Base-by-base conservation (phyloP, 1,284 basidiomycete species). In the Puccinia horiana region DNA sequence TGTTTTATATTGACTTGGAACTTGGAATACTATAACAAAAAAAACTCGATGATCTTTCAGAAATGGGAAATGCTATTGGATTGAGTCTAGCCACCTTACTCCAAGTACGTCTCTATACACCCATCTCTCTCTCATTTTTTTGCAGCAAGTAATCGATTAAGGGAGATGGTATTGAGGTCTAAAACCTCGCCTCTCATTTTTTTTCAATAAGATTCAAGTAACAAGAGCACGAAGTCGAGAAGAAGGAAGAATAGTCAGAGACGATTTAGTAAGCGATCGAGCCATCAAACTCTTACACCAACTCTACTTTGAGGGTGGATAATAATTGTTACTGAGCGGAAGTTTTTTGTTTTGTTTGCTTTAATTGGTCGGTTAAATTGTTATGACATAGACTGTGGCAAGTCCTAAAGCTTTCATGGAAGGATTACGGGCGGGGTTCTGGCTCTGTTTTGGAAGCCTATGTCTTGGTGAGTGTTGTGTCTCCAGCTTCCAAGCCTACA, bases 41-140 rank as follows among this genome's bases (percentile, higher is more conserved):
- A 3, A 16, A 42, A n/a, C n/a, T n/a, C n/a, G n/a, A n/a, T n/a
- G n/a, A n/a, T n/a, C n/a, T n/a, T n/a, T 49, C 35, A 76, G 74
- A 79, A 44, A 79, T 79, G 65, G 77, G 77, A 16, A 79, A 70
- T 42, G 77, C 67, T 0, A 79, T 81, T 52, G 79, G 79, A 3
- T 58, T 81, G 29, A 73, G 79, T 47, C 23, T 81, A 37, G 79
- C 79, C 18, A 81, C 79, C 32, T 32, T 81, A 42, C 67, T 73
- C 37, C 79, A 81, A 65, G 79, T 73, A 26, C 20, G 74, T 76
- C 37, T n/a, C n/a, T n/a, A n/a, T n/a, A n/a, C n/a, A n/a, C n/a
- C n/a, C n/a, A n/a, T n/a, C n/a, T 4, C 26, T 54, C 54, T 73
- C 44, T 54, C 16, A 1, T 49, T 52, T 52, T 49, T 35, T 32